Conservation (phyloP, 352 stramenopile genomes). For the Peronospora belbahrii region DNA sequence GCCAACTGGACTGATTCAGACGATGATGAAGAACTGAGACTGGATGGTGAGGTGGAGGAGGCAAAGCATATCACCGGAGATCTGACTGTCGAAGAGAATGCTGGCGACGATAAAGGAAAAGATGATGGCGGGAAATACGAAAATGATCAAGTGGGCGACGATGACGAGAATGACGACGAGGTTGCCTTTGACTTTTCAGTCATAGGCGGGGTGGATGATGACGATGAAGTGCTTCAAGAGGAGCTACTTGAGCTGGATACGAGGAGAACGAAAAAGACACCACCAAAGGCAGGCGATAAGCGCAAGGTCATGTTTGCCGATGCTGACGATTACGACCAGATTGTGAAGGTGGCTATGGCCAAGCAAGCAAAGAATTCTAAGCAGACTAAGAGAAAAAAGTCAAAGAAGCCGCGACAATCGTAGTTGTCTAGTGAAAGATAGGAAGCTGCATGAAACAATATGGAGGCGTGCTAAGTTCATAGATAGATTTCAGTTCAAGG, state of each 20-base stretch:
- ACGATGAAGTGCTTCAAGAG: conserved; percentile 37
- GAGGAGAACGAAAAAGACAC: conserved; percentile 52
- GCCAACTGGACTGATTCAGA: conserved; percentile 56
- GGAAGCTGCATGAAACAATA: conserved; percentile 11
- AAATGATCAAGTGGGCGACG: conserved; percentile 27
- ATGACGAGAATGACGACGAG: conserved; percentile 27
- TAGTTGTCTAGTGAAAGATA: conserved; percentile 11
- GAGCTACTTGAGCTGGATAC: conserved; percentile 28
- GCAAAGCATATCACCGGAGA: conserved; percentile 28
- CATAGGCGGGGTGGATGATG: conserved; percentile 37
- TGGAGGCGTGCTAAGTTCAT: conserved; percentile 20
- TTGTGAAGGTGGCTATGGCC: conserved; percentile 55
- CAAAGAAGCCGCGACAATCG: conserved; percentile 34
- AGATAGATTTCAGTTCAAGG: not conserved
- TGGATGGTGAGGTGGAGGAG: conserved; percentile 40
- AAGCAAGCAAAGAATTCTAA: conserved; percentile 34
- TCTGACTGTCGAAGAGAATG: conserved; percentile 29
- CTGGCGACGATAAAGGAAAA: conserved; percentile 31
- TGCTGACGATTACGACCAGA: conserved; percentile 67
- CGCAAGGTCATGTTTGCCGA: conserved; percentile 68
- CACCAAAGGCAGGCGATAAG: conserved; percentile 36
- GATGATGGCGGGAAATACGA: conserved; percentile 32
- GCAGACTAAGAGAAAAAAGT: conserved; percentile 17
- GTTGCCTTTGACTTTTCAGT: conserved; percentile 41
- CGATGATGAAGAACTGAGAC: conserved; percentile 32